Percentiles rank a stretch among this genome's conserved stretches.
Evolutionary conservation across 2,329 filamentous ascomycete species (phyloP).

Genomic region (Hypomyces perniciosus): DNA sequence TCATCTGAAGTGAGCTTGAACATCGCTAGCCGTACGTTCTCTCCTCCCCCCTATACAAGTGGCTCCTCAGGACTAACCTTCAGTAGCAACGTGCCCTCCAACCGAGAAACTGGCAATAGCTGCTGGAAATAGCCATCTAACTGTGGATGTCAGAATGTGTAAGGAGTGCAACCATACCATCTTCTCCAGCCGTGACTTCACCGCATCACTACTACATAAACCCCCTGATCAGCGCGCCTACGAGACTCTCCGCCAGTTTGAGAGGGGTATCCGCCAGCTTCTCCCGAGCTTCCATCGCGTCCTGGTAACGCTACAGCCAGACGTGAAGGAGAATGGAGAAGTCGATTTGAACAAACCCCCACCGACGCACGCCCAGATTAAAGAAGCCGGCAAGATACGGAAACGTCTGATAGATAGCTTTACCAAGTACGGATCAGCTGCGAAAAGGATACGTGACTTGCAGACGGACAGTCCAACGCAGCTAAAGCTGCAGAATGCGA

Average conservation of each 20-base stretch:
- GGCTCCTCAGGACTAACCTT: neutral
- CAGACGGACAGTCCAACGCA: slow-evolving; percentile 68
- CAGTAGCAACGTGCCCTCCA: slow-evolving; percentile 21
- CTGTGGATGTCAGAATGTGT: slow-evolving; percentile 84
- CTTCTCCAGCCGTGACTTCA: slow-evolving; percentile 68
- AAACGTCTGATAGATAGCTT: slow-evolving; percentile 86
- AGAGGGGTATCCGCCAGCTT: slow-evolving; percentile 75
- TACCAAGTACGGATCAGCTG: slow-evolving; percentile 77
- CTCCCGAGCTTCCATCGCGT: slow-evolving; percentile 80
- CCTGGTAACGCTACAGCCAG: slow-evolving; percentile 61
- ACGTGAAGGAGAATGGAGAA: slow-evolving; percentile 33
- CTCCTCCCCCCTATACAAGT: neutral
- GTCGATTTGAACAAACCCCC: slow-evolving; percentile 36
- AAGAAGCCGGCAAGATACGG: slow-evolving; percentile 83
- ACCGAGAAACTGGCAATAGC: slow-evolving; percentile 36
- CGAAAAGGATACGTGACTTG: slow-evolving; percentile 73
- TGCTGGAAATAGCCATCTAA: slow-evolving; percentile 44
- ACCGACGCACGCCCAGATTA: slow-evolving; percentile 60
- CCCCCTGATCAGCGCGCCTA: slow-evolving; percentile 75
- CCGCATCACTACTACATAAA: slow-evolving; percentile 59
- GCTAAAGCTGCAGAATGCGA: slow-evolving; percentile 67
- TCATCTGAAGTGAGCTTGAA: slow-evolving; percentile 79
- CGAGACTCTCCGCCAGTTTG: slow-evolving; percentile 77
- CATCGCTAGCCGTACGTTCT: slow-evolving; percentile 49
- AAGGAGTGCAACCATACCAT: slow-evolving; percentile 68